These are phyloP conservation scores for Hypoxylon sp. DNA, from an alignment of 2,329 filamentous ascomycete species.

Conservation along the genomic window DNA sequence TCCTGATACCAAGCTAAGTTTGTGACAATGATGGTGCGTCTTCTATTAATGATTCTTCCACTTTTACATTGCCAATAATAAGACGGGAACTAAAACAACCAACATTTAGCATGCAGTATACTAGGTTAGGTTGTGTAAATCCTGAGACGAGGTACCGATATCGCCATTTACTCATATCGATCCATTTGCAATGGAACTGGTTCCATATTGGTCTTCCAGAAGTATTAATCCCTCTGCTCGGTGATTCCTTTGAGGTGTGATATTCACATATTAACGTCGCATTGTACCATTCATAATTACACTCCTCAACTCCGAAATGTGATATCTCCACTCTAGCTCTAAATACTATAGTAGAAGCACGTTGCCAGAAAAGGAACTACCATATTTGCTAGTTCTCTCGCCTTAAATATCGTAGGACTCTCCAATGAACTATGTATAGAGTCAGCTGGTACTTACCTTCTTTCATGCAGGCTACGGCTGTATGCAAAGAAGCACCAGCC, in stretches of 20 bases:
- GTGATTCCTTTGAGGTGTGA: conserved; percentile 45
- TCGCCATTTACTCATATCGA: conserved; percentile 35
- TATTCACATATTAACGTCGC: conserved; percentile 44
- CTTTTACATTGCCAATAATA: conserved; percentile 1
- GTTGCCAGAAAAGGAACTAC: conserved; percentile 25
- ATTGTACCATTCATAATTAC: conserved; percentile 34
- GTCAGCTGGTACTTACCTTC: conserved; percentile 25
- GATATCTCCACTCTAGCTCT: conserved; percentile 34
- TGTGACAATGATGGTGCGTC: conserved; percentile 11
- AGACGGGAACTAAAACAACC: conserved; percentile 6
- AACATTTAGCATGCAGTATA: conserved; percentile 11
- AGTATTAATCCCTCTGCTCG: conserved; percentile 38
- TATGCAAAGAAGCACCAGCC: conserved; percentile 20
- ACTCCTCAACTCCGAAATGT: conserved; percentile 30
- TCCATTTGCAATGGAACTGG: conserved; percentile 36
- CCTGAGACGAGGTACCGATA: conserved; percentile 30
- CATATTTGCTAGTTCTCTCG: conserved; percentile 9
- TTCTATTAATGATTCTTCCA: conserved; percentile 15
- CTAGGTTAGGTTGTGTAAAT: conserved; percentile 15
- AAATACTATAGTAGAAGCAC: conserved; percentile 12
- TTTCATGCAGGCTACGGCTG: conserved; percentile 32
- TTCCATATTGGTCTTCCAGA: conserved; percentile 37
- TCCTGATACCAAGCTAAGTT: conserved; percentile 7
- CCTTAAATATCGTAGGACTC: conserved; percentile 22
- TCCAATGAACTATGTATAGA: conserved; percentile 11